Evolutionary conservation across 345 rosid genomes (phyloP).

Genomic region (Salix dunnii): DNA sequence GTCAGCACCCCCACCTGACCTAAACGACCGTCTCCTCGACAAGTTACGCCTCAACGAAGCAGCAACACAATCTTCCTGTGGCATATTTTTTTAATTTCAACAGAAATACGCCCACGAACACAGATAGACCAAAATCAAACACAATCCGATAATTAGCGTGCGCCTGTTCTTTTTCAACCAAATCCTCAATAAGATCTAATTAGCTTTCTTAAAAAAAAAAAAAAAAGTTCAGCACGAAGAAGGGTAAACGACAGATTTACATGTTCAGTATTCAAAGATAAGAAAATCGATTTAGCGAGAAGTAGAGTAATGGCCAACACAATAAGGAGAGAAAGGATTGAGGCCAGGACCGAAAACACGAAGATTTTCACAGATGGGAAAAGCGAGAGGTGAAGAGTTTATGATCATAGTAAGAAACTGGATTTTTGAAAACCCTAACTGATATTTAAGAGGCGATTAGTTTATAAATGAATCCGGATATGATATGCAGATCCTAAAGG

Average conservation of each 20-base stretch:
- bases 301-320: constrained; percentile 78
- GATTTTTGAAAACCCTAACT: background rate
- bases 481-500: background rate
- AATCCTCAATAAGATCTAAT: background rate
- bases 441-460: background rate
- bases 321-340: constrained; percentile 88
- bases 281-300: constrained; percentile 40
- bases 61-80: constrained; percentile 36
- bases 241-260: background rate
- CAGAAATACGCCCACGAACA: background rate
- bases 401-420: constrained; percentile 49
- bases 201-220: background rate
- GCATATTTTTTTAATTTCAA: constrained; percentile 32
- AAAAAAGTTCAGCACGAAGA: background rate
- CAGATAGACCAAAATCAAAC: background rate
- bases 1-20: constrained; percentile 40
- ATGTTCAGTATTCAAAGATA: background rate
- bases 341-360: constrained; percentile 87
- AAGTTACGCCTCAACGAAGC: constrained; percentile 47
- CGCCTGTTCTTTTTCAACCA: background rate
- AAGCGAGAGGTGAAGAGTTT: constrained; percentile 38
- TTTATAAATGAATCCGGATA: background rate
- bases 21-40: constrained; percentile 53
- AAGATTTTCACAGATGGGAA: constrained; percentile 45
- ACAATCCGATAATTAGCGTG: too few species aligned